Conservation (phyloP, 2,329 filamentous ascomycete genomes). For the Diplodia sapinea region DNA sequence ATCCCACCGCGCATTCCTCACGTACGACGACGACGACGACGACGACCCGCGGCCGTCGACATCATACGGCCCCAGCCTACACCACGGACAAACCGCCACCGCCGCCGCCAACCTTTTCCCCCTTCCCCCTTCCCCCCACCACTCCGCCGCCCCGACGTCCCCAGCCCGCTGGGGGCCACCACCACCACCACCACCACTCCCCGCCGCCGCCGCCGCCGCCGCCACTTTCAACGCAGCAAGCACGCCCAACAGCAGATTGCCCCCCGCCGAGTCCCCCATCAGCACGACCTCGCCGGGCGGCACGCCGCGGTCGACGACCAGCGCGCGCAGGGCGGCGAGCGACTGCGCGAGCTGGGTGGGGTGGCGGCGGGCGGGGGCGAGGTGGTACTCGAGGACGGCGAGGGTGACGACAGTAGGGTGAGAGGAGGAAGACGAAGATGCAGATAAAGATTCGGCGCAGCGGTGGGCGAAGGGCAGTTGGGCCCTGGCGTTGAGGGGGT, state of each 20-base stretch:
- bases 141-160: neutral
- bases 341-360: constrained; percentile 53
- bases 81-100: constrained; percentile 17
- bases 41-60: no score
- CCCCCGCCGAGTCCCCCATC: constrained; percentile 56
- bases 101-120: neutral
- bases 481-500: constrained; percentile 45
- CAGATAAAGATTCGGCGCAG: constrained; percentile 37
- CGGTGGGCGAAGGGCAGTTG: constrained; percentile 40
- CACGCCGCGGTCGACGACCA: constrained; percentile 41
- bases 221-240: constrained; percentile 46
- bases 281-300: constrained; percentile 47
- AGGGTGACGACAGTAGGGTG: constrained; percentile 50
- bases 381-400: constrained; percentile 60
- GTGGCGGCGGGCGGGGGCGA: constrained; percentile 51
- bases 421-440: no score
- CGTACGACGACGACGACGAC: neutral
- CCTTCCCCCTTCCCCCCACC: neutral
- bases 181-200: no score
- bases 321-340: constrained; percentile 45
- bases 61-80: neutral
- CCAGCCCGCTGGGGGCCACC: neutral
- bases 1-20: constrained; percentile 4
- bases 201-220: no score
- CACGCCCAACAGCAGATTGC: constrained; percentile 50